These are phyloP conservation scores for Acanthamoeba triangularis DNA, from an alignment of 208 protist genomes.

Conservation along the genomic window DNA sequence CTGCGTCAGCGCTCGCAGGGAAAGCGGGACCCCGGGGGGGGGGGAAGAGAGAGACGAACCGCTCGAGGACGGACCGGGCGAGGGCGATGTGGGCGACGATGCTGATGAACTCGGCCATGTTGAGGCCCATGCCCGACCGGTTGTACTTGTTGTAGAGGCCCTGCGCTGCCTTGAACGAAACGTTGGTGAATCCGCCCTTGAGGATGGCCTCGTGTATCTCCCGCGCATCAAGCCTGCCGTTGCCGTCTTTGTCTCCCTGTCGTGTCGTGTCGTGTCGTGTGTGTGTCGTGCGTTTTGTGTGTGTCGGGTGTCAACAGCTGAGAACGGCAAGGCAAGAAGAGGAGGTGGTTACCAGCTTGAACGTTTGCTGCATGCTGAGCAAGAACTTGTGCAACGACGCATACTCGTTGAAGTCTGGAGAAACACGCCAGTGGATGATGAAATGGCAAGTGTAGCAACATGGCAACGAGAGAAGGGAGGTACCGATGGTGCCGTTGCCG, in stretches of 20 bases:
- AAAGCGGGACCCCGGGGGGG: too few relatives aligned
- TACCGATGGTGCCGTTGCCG: slow-evolving; percentile 68
- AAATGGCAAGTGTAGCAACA: too few relatives aligned
- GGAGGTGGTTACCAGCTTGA: slow-evolving; percentile 1
- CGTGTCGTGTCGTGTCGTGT: too few relatives aligned
- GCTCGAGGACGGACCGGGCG: slow-evolving; percentile 15
- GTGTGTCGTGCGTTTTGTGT: too few relatives aligned
- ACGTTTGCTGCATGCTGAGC: slow-evolving; percentile 75
- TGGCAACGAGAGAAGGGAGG: neutral
- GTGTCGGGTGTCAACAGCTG: too few relatives aligned
- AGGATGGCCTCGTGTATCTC: slow-evolving; percentile 54
- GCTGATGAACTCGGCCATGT: slow-evolving; percentile 69
- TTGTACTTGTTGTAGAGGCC: slow-evolving; percentile 65
- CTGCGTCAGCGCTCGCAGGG: too few relatives aligned
- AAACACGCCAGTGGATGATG: too few relatives aligned
- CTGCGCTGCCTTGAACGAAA: neutral
- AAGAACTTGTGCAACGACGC: slow-evolving; percentile 73
- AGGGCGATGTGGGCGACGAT: slow-evolving; percentile 27
- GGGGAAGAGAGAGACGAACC: neutral
- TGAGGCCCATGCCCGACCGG: slow-evolving; percentile 43
- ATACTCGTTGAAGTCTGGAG: slow-evolving; percentile 62
- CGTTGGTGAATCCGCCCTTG: slow-evolving; percentile 49
- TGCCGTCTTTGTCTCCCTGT: slow-evolving; percentile 71
- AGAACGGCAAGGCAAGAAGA: too few relatives aligned
- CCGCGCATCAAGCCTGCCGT: slow-evolving; percentile 56